Percentiles rank a stretch among this genome's conserved stretches.
Evolutionary conservation across 2,329 filamentous ascomycete genomes (phyloP).

Genomic region (Cladosporium austrohemisphaericum): DNA sequence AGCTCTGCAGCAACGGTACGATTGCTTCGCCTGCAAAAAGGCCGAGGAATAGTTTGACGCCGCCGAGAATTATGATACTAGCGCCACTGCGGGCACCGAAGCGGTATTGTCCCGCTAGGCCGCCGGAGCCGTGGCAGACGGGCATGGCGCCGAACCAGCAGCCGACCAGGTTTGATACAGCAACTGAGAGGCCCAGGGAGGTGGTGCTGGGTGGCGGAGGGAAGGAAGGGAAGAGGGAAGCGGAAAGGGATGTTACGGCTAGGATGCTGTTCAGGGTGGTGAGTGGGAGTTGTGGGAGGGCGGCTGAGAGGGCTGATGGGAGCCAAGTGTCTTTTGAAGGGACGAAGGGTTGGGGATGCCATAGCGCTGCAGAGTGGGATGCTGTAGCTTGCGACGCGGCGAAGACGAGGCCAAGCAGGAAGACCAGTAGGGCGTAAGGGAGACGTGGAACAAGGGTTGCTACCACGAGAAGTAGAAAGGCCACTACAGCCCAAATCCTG

Average conservation of each 20-base stretch:
- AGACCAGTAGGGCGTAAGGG: conserved; percentile 74
- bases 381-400: conserved; percentile 38
- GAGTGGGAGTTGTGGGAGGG: conserved; percentile 81
- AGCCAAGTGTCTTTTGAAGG: conserved; percentile 48
- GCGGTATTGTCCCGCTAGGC: conserved; percentile 82
- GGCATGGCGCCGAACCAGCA: conserved; percentile 97
- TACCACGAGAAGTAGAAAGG: conserved; percentile 66
- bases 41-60: conserved; percentile 71
- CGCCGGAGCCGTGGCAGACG: conserved; percentile 87
- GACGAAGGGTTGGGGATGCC: conserved; percentile 54
- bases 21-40: conserved; percentile 71
- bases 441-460: conserved; percentile 63
- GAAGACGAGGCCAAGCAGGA: conserved; percentile 64
- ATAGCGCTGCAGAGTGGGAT: conserved; percentile 39
- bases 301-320: conserved; percentile 60
- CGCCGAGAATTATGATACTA: conserved; percentile 74
- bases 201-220: conserved; percentile 64
- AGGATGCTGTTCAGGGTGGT: conserved; percentile 92
- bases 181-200: conserved; percentile 74
- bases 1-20: conserved; percentile 64
- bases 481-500: conserved; percentile 68
- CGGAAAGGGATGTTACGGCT: conserved; percentile 74
- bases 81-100: conserved; percentile 88
- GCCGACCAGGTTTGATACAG: conserved; percentile 75
- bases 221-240: conserved; percentile 65